These are phyloP conservation scores for Cymodocea nodosa DNA, from an alignment of 116 monocot species.

Conservation along the genomic window DNA sequence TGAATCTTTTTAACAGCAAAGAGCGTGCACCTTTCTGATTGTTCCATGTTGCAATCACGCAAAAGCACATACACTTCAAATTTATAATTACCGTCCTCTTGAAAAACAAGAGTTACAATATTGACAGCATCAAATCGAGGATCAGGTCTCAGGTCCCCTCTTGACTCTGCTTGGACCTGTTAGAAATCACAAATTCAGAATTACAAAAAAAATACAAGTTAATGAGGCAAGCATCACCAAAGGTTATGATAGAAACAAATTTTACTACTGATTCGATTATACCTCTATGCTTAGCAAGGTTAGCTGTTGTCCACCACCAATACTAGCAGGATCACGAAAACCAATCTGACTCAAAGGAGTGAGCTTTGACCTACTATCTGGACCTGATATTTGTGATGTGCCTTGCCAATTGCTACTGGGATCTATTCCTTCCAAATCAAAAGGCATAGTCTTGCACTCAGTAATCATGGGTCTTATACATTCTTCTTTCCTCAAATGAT, in stretches of 20 bases:
- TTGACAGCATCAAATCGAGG: conserved; percentile 87
- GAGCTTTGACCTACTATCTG: conserved; percentile 46
- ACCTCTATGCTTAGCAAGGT: conserved; percentile 90
- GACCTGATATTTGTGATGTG: conserved; percentile 79
- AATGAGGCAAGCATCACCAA: neutral
- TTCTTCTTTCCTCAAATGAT: neutral
- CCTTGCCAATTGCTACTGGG: conserved; percentile 20
- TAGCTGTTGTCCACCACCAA: conserved; percentile 74
- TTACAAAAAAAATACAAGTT: neutral
- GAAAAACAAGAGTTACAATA: conserved; percentile 59
- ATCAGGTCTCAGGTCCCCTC: conserved; percentile 77
- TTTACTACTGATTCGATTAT: neutral
- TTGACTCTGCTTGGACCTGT: conserved; percentile 70
- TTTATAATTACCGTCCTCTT: conserved; percentile 42
- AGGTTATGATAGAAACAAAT: neutral
- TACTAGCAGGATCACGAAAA: conserved; percentile 78
- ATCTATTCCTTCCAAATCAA: neutral
- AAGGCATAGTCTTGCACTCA: neutral
- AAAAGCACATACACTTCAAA: conserved; percentile 52
- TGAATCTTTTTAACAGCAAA: neutral
- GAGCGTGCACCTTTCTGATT: conserved; percentile 22
- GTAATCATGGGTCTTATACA: neutral
- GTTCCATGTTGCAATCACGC: conserved; percentile 23
- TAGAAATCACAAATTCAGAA: neutral
- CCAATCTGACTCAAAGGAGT: conserved; percentile 96